These are phyloP conservation scores for Ammopiptanthus mongolicus DNA, from an alignment of 306 rosid genomes.

Conservation along the genomic window DNA sequence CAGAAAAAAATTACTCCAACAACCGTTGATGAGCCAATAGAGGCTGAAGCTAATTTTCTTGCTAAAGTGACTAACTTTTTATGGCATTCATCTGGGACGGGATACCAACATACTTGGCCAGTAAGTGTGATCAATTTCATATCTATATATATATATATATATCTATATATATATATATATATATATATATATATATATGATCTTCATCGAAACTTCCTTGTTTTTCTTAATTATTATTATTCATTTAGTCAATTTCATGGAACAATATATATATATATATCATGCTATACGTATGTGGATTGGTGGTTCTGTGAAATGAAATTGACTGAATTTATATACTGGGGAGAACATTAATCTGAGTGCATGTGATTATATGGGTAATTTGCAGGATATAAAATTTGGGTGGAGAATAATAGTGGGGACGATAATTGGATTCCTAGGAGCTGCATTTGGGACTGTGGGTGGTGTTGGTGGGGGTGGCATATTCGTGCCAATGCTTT, in stretches of 20 bases:
- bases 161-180: no score
- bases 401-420: slow-evolving; percentile 66
- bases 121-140: slow-evolving; percentile 29
- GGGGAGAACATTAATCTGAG: no score
- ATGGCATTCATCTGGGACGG: slow-evolving; percentile 32
- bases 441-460: slow-evolving; percentile 78
- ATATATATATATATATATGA: no score
- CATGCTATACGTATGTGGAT: no score
- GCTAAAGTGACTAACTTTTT: slow-evolving; percentile 39
- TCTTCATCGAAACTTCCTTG: neutral
- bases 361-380: neutral
- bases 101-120: slow-evolving; percentile 68
- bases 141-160: no score
- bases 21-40: neutral
- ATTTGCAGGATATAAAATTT: slow-evolving; percentile 54
- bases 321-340: no score
- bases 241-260: neutral
- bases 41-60: neutral
- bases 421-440: slow-evolving; percentile 52
- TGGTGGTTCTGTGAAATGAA: no score
- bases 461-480: slow-evolving; percentile 94
- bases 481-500: slow-evolving; percentile 76
- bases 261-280: neutral
- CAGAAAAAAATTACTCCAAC: slow-evolving; percentile 25
- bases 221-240: neutral